These are phyloP conservation scores for Lactarius psammicola DNA, from an alignment of 768 basidiomycete species.

Conservation along the genomic window DNA sequence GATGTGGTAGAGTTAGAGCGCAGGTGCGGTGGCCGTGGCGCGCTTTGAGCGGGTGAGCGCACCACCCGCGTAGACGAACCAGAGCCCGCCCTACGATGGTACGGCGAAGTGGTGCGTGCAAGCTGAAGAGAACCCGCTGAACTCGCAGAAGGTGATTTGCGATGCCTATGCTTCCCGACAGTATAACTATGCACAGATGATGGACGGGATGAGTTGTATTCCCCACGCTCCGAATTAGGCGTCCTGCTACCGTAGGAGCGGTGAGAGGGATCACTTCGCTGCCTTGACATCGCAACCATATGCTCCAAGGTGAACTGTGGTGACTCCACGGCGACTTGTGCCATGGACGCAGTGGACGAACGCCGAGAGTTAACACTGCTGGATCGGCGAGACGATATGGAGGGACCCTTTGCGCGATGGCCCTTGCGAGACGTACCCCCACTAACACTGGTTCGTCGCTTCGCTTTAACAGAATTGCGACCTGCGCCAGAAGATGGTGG, in stretches of 20 bases:
- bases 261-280: conserved; percentile 54
- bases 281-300: conserved; percentile 42
- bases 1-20: conserved; percentile 78
- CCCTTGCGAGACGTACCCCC: conserved; percentile 36
- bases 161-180: conserved; percentile 55
- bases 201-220: conserved; percentile 67
- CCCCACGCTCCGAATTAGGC: conserved; percentile 83
- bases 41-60: conserved; percentile 47
- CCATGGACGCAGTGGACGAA: conserved; percentile 54
- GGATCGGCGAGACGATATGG: conserved; percentile 79
- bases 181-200: conserved; percentile 83
- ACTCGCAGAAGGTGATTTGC: conserved; percentile 74
- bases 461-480: conserved; percentile 40
- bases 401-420: conserved; percentile 64
- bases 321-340: conserved; percentile 53
- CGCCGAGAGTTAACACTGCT: conserved; percentile 89
- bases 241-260: conserved; percentile 78
- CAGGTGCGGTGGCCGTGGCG: conserved; percentile 51
- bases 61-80: conserved; percentile 82
- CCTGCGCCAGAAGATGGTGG: conserved; percentile 21
- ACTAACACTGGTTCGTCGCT: conserved; percentile 51
- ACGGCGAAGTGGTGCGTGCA: conserved; percentile 69
- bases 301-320: conserved; percentile 44
- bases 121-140: conserved; percentile 64
- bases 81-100: conserved; percentile 77